Percentiles rank a stretch among this genome's conserved stretches.
phyloP scores from a whole-genome alignment of 2,329 filamentous ascomycete genomes.

The Daldinia sp. region DNA sequence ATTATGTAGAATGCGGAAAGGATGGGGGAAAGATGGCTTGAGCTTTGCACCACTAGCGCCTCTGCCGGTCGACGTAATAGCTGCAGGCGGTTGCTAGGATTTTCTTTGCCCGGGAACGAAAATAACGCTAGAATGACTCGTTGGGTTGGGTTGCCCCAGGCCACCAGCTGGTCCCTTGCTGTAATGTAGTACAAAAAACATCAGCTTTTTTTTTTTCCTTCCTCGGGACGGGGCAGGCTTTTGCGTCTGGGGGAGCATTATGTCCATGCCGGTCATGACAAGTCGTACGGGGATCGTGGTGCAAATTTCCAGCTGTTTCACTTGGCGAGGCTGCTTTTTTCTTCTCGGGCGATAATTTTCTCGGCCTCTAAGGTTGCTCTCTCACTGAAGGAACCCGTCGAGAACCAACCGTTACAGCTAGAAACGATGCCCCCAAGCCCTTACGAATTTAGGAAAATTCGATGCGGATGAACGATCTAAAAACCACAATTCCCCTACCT shows the following conservation, averaged over 20 bases:
- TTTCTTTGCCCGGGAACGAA: constrained; percentile 10
- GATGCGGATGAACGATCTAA: neutral
- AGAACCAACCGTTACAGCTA: neutral
- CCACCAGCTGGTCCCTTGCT: neutral
- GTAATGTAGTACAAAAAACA: constrained; percentile 16
- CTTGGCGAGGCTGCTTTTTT: constrained; percentile 34
- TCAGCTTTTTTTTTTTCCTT: neutral
- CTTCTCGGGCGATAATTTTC: constrained; percentile 25
- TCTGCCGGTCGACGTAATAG: constrained; percentile 33
- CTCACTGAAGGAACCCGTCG: neutral
- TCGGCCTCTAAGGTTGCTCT: neutral
- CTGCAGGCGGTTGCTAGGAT: constrained; percentile 4
- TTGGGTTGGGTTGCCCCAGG: neutral
- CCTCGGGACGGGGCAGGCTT: constrained; percentile 6
- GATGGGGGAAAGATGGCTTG: neutral
- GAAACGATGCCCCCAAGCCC: neutral
- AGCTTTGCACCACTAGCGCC: constrained; percentile 25
- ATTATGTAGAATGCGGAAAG: neutral
- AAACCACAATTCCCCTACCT: neutral
- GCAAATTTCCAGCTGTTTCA: constrained; percentile 44
- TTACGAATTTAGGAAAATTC: neutral
- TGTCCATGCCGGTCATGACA: neutral
- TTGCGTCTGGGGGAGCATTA: constrained; percentile 6
- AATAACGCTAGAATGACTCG: constrained; percentile 2
- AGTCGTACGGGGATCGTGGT: constrained; percentile 31